Conservation (phyloP, 1,139 yeast genomes). For the Eremothecium cymbalariae region DNA sequence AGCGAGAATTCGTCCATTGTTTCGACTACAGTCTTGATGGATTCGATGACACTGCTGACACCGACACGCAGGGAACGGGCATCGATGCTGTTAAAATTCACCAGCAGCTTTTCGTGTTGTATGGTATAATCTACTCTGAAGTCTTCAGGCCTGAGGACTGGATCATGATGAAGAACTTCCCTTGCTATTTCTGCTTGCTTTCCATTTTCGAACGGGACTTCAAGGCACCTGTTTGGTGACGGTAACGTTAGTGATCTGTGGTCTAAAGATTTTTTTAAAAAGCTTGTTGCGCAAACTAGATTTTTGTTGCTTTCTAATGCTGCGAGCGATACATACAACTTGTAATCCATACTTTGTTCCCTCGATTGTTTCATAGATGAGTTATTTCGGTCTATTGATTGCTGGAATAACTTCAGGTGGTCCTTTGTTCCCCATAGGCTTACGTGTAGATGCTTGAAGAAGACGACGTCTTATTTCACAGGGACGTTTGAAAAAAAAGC, state of each 20-base stretch:
- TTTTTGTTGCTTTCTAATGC: neutral
- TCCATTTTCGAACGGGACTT: constrained; percentile 54
- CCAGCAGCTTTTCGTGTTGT: constrained; percentile 32
- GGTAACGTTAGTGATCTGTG: constrained; percentile 1
- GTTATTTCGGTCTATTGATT: no score
- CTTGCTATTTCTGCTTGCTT: constrained; percentile 59
- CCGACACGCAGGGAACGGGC: constrained; percentile 65
- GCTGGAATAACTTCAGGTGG: no score
- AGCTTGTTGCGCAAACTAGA: no score
- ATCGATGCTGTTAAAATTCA: constrained; percentile 47
- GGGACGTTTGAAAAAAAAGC: no score
- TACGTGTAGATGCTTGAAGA: no score
- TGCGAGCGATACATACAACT: constrained; percentile 11
- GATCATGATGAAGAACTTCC: constrained; percentile 62
- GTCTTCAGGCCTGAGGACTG: constrained; percentile 60
- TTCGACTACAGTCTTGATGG: constrained; percentile 59
- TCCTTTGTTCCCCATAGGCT: no score
- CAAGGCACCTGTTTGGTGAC: constrained; percentile 32
- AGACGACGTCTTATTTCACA: no score
- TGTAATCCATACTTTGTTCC: constrained; percentile 7
- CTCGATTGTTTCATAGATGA: neutral
- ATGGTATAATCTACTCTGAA: constrained; percentile 39
- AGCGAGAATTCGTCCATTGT: constrained; percentile 57
- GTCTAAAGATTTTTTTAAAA: constrained; percentile 14
- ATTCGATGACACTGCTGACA: constrained; percentile 57